Evolutionary conservation across 352 stramenopile genomes (phyloP), one percentile per base, ranked within the genome.

Genomic region (Globisporangium parvum): DNA sequence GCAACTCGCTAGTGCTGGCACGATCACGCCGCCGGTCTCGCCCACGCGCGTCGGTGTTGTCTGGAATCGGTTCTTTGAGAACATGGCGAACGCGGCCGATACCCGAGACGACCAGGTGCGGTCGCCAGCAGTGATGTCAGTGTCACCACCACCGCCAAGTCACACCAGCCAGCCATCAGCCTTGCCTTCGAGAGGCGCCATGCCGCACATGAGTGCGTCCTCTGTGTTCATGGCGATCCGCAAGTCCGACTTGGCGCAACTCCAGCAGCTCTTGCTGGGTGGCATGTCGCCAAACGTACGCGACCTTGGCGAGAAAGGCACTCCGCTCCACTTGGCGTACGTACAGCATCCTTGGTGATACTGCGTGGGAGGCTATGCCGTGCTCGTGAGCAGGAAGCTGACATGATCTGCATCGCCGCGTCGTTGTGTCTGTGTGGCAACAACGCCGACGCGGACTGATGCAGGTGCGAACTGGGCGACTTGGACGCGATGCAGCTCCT

Each of bases 11-110:
- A 21, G 42, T 24, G n/a, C 18, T 10, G 41, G 35, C 46, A 51
- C 21, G 9, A 33, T 31, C n/a, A 47, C 44, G 3, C 54, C 58
- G 2, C 47, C 51, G 0, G 56, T 77, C 42, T 75, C 75, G 57
- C 70, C 75, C 0, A 53, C 69, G 2, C 66, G 78, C 3, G 76
- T 90, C 8, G 74, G 69, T 53, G 82, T 77, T 23, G 75, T 92
- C 20, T 92, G 79, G 82, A 88, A 82, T 52, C 69, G 67, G 18
- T 92, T 92, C 53, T 92, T 90, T 61, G 75, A 84, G 44, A 92
- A 92, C 28, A 62, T 87, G 53, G 73, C 51, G 14, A 37, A 8
- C 8, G 50, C 49, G 5, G 6, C 39, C 6, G 18, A 17, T 44
- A 14, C 1, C 5, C 6, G 14, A n/a, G 4, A 39, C 44, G 12